phyloP scores from a whole-genome alignment of 1,139 yeast genomes.

The Geotrichum carabidarum region DNA sequence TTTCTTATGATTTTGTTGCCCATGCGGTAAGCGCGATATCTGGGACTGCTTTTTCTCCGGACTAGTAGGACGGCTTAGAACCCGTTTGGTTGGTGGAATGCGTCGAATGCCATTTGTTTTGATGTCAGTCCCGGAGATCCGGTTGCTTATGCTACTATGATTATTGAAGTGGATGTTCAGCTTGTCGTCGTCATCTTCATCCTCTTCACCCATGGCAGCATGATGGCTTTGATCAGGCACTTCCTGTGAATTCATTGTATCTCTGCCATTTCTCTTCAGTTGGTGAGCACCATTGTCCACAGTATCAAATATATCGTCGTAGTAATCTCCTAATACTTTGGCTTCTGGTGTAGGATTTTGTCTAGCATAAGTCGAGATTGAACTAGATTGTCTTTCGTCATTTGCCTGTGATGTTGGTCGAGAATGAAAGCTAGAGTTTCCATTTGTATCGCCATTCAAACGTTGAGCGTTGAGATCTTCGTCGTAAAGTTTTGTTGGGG shows the following conservation, averaged over 20 bases:
- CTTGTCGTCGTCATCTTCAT: conserved; percentile 7
- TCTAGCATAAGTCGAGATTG: not conserved
- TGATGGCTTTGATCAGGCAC: not conserved
- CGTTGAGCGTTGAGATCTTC: not conserved
- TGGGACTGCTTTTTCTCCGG: conserved; percentile 11
- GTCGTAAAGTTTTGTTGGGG: conserved; percentile 16
- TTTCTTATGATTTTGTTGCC: conserved; percentile 11
- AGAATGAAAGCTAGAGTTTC: not conserved
- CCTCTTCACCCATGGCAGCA: not conserved
- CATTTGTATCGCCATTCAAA: not conserved
- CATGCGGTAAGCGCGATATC: not conserved
- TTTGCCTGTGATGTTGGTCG: not conserved
- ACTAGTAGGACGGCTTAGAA: conserved; percentile 9
- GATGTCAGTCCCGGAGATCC: not conserved
- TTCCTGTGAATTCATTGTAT: not conserved
- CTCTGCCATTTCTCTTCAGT: not conserved
- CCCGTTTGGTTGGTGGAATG: conserved; percentile 6
- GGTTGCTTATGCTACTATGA: not conserved
- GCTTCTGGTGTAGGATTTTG: not conserved
- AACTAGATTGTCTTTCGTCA: not conserved
- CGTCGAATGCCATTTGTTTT: not conserved
- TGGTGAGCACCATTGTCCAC: not conserved
- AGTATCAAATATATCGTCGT: conserved; percentile 8
- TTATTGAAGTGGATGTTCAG: not conserved
- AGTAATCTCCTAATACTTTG: conserved; percentile 3